Conservation (phyloP, 1,284 basidiomycete species). For the Tilletiopsis washingtonensis region DNA sequence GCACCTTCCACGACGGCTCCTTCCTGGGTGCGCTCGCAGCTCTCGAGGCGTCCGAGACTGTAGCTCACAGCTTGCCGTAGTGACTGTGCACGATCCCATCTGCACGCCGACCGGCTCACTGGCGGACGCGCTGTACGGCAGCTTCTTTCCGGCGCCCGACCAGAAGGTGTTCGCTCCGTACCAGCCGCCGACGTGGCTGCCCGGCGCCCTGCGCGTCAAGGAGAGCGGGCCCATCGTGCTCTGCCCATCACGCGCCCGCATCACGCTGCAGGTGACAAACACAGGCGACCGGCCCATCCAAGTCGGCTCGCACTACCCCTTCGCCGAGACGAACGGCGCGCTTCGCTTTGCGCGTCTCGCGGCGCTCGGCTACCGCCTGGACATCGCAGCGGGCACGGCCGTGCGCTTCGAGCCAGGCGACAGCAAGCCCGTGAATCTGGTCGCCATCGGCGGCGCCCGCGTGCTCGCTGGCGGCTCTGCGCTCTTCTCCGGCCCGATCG, state of each 20-base stretch:
- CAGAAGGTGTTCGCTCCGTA: conserved; percentile 48
- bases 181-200: conserved; percentile 9
- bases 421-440: conserved; percentile 71
- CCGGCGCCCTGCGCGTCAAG: conserved; percentile 27
- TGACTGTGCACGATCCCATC: conserved; percentile 68
- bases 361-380: conserved; percentile 76
- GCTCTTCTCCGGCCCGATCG: neutral
- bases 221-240: conserved; percentile 57
- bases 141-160: conserved; percentile 75
- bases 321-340: conserved; percentile 77
- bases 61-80: too few species aligned
- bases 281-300: conserved; percentile 90
- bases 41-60: too few species aligned
- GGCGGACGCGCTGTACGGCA: conserved; percentile 75
- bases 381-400: conserved; percentile 88
- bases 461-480: conserved; percentile 55
- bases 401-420: conserved; percentile 96
- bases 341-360: conserved; percentile 74
- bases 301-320: conserved; percentile 61
- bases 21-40: conserved; percentile 37
- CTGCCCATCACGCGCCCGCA: conserved; percentile 63
- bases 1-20: conserved; percentile 39
- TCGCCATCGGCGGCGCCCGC: conserved; percentile 66
- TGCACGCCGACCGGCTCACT: conserved; percentile 66
- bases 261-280: conserved; percentile 75